Evolutionary conservation across 192 early-diverging fungal species (phyloP).

Genomic region (Coemansia asiatica): DNA sequence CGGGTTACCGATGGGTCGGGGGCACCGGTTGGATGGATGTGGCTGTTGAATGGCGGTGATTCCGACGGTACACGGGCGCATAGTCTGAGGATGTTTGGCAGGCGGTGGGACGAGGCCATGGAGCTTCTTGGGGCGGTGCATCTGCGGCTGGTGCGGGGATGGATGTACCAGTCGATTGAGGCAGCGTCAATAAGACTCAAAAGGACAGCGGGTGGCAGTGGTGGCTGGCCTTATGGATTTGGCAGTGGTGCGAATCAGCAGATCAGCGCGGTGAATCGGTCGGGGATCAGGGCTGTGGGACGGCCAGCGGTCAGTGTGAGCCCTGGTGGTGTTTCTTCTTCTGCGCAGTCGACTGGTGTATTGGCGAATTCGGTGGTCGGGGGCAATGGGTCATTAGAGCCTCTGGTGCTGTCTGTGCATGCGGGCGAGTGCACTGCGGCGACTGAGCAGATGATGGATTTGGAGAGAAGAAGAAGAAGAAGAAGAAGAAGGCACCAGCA

Average conservation of each 20-base stretch:
- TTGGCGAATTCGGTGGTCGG: neutral
- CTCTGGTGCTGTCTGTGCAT: conserved; percentile 45
- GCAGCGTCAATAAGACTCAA: neutral
- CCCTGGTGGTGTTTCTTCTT: too few species aligned
- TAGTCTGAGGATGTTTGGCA: conserved; percentile 42
- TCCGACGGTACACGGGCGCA: conserved; percentile 28
- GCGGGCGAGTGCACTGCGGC: conserved; percentile 38
- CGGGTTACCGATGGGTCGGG: neutral
- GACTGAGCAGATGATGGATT: conserved; percentile 44
- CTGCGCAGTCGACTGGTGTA: neutral
- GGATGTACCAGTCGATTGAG: conserved; percentile 42
- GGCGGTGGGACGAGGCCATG: conserved; percentile 36
- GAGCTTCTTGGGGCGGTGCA: conserved; percentile 32
- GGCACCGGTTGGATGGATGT: conserved; percentile 36
- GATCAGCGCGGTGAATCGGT: neutral
- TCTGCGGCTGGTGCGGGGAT: conserved; percentile 41
- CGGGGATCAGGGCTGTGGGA: too few species aligned
- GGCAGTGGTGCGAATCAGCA: too few species aligned
- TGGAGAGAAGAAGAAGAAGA: conserved; percentile 28
- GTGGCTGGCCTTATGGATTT: too few species aligned
- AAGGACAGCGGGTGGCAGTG: too few species aligned
- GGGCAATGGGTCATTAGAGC: conserved; percentile 31
- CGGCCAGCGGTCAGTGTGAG: conserved; percentile 5
- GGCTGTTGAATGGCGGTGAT: conserved; percentile 36
- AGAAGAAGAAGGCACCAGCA: conserved; percentile 11